Base-by-base conservation (phyloP, 768 basidiomycete genomes). In the Pluteus cervinus region DNA sequence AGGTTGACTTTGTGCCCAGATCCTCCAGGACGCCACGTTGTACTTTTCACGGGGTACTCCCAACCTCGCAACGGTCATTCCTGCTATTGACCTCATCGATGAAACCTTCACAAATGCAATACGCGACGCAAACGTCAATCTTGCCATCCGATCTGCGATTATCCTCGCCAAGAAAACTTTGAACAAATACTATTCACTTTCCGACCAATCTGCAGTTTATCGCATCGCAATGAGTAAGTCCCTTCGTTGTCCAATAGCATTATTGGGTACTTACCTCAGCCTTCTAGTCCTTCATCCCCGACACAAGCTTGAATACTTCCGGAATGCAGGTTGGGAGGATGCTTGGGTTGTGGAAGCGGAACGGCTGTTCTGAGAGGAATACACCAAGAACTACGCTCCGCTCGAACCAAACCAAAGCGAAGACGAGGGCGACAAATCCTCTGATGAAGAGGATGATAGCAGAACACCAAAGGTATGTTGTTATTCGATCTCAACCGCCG, bases 41-140 rank as follows among this genome's bases (percentile, higher is more conserved):
- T 35, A 21, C 20, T 35, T 35, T 24, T 35, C 34, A 6, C 34
- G 11, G 17, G 7, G n/a, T 9, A 49, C 30, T 7, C 48, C 44
- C n/a, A 46, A 42, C 33, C 29, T 49, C 18, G 29, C 26, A 1
- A 39, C 16, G 10, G 47, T 49, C 2, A 45, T 49, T 3, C 48
- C 45, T 1, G 42, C 42, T 9, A 50, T 50, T 42, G 48, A 50
- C 29, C 30, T 30, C 5, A 41, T 47, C 14, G 34, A 44, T 18
- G 22, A 37, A 5, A 12, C 16, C 15, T 39, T 47, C 10, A 31
- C 46, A 3, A 37, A 33, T 11, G 29, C n/a, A 12, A 20, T 36
- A 12, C 7, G 8, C 11, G 18, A 23, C 3, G 9, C 23, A 29
- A 33, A 23, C 12, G 23, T 20, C 8, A 18, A 40, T 23, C 18